Base-by-base conservation (phyloP, 441 rosid species). In the Pelargonium fulgidum region DNA sequence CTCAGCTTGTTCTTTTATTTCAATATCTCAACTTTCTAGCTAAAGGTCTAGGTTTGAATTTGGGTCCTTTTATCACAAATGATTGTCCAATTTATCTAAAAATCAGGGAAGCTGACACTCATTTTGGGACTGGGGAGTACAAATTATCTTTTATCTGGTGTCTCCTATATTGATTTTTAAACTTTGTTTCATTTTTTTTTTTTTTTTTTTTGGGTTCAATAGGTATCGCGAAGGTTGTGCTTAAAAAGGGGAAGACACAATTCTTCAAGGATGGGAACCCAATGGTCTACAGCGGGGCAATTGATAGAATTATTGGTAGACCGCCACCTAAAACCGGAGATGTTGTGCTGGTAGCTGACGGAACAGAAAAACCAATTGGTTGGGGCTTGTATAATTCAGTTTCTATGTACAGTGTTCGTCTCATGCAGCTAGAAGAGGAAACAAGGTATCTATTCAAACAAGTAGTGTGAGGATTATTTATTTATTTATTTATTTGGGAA, bases 361-460 rank as follows among this genome's bases (percentile, higher is more conserved):
- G 94, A 50, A 70, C 86, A 0, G 93, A 86, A 78, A 90, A 81
- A 68, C 89, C 94, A 70, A 83, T 90, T 66, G 97, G 85, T 1
- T 93, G 94, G 98, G 98, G 94, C 39, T 64, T 91, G 80, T 89
- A 89, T 71, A 91, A 93, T 81, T 89, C 96, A 0, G 86, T 79
- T 64, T 91, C 98, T 48, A 89, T 91, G 98, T 91, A 87, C 76
- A 82, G 88, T 62, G 96, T 93, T 67, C 87, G 96, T 58, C 83
- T 93, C 50, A 93, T 90, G 97, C 98, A 93, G 80, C 91, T 89
- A 50, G 91, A 93, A 71, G 90, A 90, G 71, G 98, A 93, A 62
- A 59, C 79, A 17, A 81, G 90, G 96, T 87, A 48, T 36, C 8
- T 54, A 20, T 58, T 7, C 50, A 66, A 42, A 36, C 14, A 42